Evolutionary conservation across 2,329 filamentous ascomycete genomes (phyloP), one percentile per base, ranked within the genome.

Genomic region (Aspergillus quadrilineatus): DNA sequence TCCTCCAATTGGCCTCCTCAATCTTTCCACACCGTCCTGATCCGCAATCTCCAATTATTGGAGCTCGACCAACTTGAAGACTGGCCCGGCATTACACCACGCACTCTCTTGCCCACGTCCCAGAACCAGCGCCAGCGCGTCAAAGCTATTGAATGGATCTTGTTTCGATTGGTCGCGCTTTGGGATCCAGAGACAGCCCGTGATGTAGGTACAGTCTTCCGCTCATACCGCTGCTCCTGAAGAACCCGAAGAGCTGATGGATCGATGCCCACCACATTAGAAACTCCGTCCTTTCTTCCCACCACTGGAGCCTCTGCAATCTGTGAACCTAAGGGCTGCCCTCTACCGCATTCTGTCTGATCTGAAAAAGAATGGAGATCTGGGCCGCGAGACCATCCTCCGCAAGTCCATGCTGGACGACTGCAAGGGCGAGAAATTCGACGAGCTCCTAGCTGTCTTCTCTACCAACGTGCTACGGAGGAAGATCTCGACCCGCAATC

Each of bases 361-460:
- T 50, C 80, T 91, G 58, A 97, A 97, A 78, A 96, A 95, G 77
- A 90, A 85, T 75, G 92, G 92, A 30, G 79, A 88, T 0, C 79
- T 97, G 7, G 90, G 91, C 3, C 82, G 90, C 49, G 92, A 96
- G 67, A 83, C 84, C 0, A 83, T 95, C 0, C 76, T 97, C 32
- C 85, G 94, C 50, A 97, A 96, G 77, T 96, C 91, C 0, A 96
- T 97, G 90, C 79, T 99, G 50, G 94, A 99, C 69, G 93, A 99
- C 66, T 99, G 94, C 76, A 92, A 89, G 63, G 93, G 93, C 5
- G 92, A 96, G 53, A 87, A 90, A 61, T 84, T 97, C 53, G 92
- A 92, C 69, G 94, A 99, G 69, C 77, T 96, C 1, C 80, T 97
- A 29, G 85, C 90, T 3, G 80, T 85, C 0, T 95, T 99, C 66